Percentiles rank a stretch among this genome's conserved stretches.
These are phyloP conservation scores for Mycena galericulata DNA, from an alignment of 768 basidiomycete genomes.

Conservation along the genomic window DNA sequence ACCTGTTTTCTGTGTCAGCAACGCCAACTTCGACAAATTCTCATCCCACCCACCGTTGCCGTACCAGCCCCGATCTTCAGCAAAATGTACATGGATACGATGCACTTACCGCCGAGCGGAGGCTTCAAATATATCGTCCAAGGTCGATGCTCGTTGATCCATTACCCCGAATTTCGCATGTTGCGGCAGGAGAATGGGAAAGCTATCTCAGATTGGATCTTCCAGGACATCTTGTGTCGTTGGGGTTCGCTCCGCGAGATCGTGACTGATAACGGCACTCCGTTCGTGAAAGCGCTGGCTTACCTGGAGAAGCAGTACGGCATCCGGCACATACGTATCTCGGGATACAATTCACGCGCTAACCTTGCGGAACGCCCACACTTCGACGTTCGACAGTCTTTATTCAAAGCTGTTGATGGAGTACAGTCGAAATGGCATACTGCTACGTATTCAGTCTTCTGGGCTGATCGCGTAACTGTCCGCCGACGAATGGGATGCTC, in stretches of 20 bases:
- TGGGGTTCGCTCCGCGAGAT: slow-evolving; percentile 31
- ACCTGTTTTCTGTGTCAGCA: slow-evolving; percentile 42
- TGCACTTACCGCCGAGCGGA: slow-evolving; percentile 35
- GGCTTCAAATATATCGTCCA: slow-evolving; percentile 6
- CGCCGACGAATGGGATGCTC: slow-evolving; percentile 29
- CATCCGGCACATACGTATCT: slow-evolving; percentile 1
- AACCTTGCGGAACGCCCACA: slow-evolving; percentile 8
- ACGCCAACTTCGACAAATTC: slow-evolving; percentile 28
- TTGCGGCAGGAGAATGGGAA: slow-evolving; percentile 10
- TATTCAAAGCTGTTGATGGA: slow-evolving; percentile 32
- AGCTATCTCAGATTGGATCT: slow-evolving; percentile 28
- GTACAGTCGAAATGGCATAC: slow-evolving; percentile 26
- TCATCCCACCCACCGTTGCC: slow-evolving; percentile 30
- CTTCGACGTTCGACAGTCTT: slow-evolving; percentile 19
- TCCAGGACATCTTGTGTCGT: slow-evolving; percentile 37
- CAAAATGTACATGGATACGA: slow-evolving; percentile 17
- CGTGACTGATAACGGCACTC: slow-evolving; percentile 35
- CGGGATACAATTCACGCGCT: neutral
- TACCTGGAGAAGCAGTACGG: slow-evolving; percentile 12
- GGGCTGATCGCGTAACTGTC: slow-evolving; percentile 39
- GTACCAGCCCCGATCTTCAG: slow-evolving; percentile 16
- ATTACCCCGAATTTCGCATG: neutral
- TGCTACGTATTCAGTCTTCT: slow-evolving; percentile 27
- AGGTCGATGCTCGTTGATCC: slow-evolving; percentile 9
- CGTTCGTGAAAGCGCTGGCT: slow-evolving; percentile 16